These are phyloP conservation scores for Sarocladium strictum DNA, from an alignment of 2,329 filamentous ascomycete genomes.

Conservation along the genomic window DNA sequence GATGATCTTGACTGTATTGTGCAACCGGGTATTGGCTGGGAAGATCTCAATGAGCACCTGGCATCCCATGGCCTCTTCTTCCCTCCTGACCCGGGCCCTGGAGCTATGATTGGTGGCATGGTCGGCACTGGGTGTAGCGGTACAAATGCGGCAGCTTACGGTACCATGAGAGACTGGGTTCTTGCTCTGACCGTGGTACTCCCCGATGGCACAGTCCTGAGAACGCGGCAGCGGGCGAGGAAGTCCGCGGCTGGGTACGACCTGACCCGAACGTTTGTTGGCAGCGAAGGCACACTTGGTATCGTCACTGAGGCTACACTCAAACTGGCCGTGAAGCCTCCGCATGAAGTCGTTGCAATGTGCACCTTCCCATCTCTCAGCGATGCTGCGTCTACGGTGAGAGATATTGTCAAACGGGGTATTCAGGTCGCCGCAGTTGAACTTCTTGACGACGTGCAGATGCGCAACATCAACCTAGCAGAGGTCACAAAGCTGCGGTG, in stretches of 20 bases:
- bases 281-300: constrained; percentile 76
- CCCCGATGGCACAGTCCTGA: constrained; percentile 74
- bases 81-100: constrained; percentile 77
- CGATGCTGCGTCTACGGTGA: constrained; percentile 64
- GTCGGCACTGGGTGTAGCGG: constrained; percentile 61
- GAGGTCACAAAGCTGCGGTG: constrained; percentile 53
- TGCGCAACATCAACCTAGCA: constrained; percentile 49
- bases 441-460: constrained; percentile 75
- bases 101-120: constrained; percentile 81
- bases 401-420: constrained; percentile 63
- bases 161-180: constrained; percentile 87
- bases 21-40: constrained; percentile 73
- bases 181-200: constrained; percentile 75
- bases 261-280: constrained; percentile 71
- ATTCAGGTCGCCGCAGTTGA: constrained; percentile 74
- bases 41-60: constrained; percentile 67
- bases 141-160: constrained; percentile 79
- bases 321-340: constrained; percentile 67
- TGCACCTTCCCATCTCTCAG: constrained; percentile 42
- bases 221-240: constrained; percentile 69
- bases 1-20: constrained; percentile 63
- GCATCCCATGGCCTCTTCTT: constrained; percentile 68
- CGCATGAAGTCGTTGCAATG: constrained; percentile 64
- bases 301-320: constrained; percentile 73
- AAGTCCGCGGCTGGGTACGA: constrained; percentile 83